Evolutionary conservation across 495 filamentous ascomycete genomes (phyloP), one percentile per base, ranked within the genome.

Genomic region (Penicillium samsonianum): DNA sequence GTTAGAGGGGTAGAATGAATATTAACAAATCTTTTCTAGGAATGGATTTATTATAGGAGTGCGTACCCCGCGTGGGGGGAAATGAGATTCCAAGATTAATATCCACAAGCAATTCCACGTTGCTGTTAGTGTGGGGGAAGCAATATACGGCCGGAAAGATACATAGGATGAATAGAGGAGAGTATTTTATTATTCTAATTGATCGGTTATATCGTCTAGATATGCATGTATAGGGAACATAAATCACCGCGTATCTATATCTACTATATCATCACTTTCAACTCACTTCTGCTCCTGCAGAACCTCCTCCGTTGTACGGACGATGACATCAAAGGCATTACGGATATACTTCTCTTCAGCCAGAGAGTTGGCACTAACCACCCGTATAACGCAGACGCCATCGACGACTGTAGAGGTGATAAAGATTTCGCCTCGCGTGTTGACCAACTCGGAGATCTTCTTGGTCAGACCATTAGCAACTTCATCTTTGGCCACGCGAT

Each of bases 321-420:
- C 86, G 4, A 97, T 46, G 45, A 92, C 82, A n/a, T 89, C 84
- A 75, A 96, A 96, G 4, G 90, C 88, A 59, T 80, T 80, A 50
- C 79, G 73, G 9, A 96, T 70, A 70, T 89, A 87, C 63, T 84
- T 82, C 72, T 89, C 87, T 73, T 92, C 83, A 0, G 89, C 83
- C 17, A 79, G 76, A 42, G 79, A 78, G 50, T 87, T 90, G 19
- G 84, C 85, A 52, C 87, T 88, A 10, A 96, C 85, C 25, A 98
- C 83, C 0, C 94, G 80, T 55, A 98, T 96, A 2, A 85, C 84
- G 74, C 91, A 91, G 3, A 85, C 71, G 4, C 87, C 90, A n/a
- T 83, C 84, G 23, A 96, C 77, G 16, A 91, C 80, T 1, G 84
- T 88, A 55, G 87, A 87, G 1, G 94, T 96, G 20, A 97, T 77